Percentiles rank a stretch among this genome's conserved stretches.
These are phyloP conservation scores for Alternaria tenuissima DNA, from an alignment of 2,329 filamentous ascomycete species.

Conservation along the genomic window DNA sequence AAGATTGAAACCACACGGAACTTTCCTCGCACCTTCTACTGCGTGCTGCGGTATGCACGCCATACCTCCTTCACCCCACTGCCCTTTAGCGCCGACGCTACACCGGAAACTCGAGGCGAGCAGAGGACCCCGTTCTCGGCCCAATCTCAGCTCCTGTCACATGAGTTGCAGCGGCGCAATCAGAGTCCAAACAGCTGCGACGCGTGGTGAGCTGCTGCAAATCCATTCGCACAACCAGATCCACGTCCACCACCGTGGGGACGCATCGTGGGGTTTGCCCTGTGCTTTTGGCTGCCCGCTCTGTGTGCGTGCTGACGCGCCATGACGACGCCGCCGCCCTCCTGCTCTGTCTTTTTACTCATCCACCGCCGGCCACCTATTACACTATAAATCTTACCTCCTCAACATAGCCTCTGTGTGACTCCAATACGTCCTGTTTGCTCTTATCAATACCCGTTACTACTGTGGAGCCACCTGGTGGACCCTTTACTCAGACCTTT, in stretches of 20 bases:
- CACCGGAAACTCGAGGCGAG: conserved; percentile 8
- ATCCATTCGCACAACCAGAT: conserved; percentile 28
- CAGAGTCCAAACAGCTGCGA: conserved; percentile 8
- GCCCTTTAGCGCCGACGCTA: conserved; percentile 3
- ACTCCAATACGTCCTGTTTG: not conserved
- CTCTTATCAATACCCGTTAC: conserved; percentile 19
- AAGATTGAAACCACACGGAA: conserved; percentile 17
- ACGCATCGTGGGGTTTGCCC: conserved; percentile 24
- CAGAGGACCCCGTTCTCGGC: conserved; percentile 13
- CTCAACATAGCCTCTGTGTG: not conserved
- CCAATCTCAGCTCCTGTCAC: conserved; percentile 21
- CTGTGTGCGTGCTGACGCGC: not conserved
- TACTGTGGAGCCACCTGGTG: conserved; percentile 24
- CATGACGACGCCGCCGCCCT: conserved; percentile 5
- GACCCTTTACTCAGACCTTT: conserved; percentile 20
- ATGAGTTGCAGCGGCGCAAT: conserved; percentile 14
- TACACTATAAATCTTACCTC: conserved; percentile 8
- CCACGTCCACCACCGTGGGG: conserved; percentile 22
- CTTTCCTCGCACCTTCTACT: conserved; percentile 19
- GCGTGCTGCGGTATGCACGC: conserved; percentile 8
- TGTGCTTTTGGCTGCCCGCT: not conserved
- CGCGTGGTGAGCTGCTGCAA: conserved; percentile 24
- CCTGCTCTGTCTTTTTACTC: not conserved
- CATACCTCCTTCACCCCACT: conserved; percentile 4
- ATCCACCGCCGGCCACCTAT: not conserved